phyloP scores from a whole-genome alignment of 495 filamentous ascomycete genomes.

The Hamigera avellanea region DNA sequence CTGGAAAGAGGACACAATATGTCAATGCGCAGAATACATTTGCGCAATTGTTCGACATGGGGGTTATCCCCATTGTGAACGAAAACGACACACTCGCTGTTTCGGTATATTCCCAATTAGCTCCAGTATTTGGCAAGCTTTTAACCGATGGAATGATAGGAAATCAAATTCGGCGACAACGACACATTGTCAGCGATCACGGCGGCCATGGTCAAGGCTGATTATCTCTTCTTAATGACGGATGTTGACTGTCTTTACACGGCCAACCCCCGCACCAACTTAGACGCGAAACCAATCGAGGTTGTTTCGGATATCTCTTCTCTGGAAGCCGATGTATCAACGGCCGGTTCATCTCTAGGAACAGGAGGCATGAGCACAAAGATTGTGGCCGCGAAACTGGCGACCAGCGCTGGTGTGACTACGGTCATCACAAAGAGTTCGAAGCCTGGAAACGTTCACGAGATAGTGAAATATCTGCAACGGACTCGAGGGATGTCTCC shows the following conservation, averaged over 20 bases:
- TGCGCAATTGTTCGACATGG: slow-evolving; percentile 81
- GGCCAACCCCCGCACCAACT: slow-evolving; percentile 77
- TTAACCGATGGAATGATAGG: slow-evolving; percentile 30
- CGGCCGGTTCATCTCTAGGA: slow-evolving; percentile 75
- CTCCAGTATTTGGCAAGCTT: not conserved
- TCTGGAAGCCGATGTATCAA: slow-evolving; percentile 84
- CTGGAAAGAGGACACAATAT: slow-evolving; percentile 74
- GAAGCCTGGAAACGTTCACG: slow-evolving; percentile 80
- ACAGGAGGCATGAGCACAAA: slow-evolving; percentile 99
- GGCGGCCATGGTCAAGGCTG: slow-evolving; percentile 91
- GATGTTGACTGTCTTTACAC: slow-evolving; percentile 97
- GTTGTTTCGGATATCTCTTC: slow-evolving; percentile 80
- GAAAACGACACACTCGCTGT: slow-evolving; percentile 97
- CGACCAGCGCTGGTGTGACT: slow-evolving; percentile 89
- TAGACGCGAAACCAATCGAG: slow-evolving; percentile 80
- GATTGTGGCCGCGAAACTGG: slow-evolving; percentile 86
- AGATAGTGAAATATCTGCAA: slow-evolving; percentile 77
- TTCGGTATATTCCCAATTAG: slow-evolving; percentile 37
- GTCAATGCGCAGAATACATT: slow-evolving; percentile 94
- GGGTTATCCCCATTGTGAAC: slow-evolving; percentile 95
- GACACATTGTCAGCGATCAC: slow-evolving; percentile 95
- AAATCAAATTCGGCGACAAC: slow-evolving; percentile 99
- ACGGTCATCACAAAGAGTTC: slow-evolving; percentile 90
- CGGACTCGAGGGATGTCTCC: slow-evolving; percentile 23
- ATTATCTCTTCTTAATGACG: slow-evolving; percentile 97